phyloP scores from a whole-genome alignment of 1,284 basidiomycete species.

The Lignosus rhinocerotis region DNA sequence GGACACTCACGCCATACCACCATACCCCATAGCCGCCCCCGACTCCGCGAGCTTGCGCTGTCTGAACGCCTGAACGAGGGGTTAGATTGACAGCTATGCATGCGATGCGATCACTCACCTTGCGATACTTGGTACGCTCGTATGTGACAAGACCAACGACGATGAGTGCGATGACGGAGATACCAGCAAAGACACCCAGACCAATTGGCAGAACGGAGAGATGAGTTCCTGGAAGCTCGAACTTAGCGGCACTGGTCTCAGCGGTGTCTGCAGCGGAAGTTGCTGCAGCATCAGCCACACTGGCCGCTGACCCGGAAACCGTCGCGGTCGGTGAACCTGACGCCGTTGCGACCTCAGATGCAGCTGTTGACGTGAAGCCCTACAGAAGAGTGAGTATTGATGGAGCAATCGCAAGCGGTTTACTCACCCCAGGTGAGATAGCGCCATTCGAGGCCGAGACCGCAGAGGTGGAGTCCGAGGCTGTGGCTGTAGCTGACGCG shows the following conservation, averaged over 20 bases:
- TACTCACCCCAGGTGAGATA: slow-evolving; percentile 14
- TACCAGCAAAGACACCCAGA: slow-evolving; percentile 77
- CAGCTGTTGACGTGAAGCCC: slow-evolving; percentile 16
- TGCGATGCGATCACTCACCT: slow-evolving; percentile 42
- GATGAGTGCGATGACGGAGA: slow-evolving; percentile 75
- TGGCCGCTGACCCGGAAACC: slow-evolving; percentile 13
- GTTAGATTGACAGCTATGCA: background rate
- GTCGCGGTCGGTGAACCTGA: slow-evolving; percentile 21
- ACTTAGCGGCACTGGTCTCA: slow-evolving; percentile 42
- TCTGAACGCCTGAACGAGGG: slow-evolving; percentile 61
- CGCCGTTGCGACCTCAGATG: slow-evolving; percentile 10
- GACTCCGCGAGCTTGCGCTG: slow-evolving; percentile 71
- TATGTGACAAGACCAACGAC: slow-evolving; percentile 81
- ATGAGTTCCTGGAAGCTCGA: slow-evolving; percentile 69
- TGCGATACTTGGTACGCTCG: slow-evolving; percentile 80
- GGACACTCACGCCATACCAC: slow-evolving; percentile 54
- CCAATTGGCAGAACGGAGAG: slow-evolving; percentile 78
- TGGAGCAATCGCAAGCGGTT: too few species aligned
- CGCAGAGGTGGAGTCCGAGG: slow-evolving; percentile 9
- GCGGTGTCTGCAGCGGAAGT: slow-evolving; percentile 44
- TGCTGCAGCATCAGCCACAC: slow-evolving; percentile 14
- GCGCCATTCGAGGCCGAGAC: slow-evolving; percentile 6
- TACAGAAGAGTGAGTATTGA: background rate
- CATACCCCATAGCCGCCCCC: slow-evolving; percentile 60
- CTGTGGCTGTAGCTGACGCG: background rate